A percentile compares a stretch with the other conserved stretches of the same genome.
Evolutionary conservation across 495 filamentous ascomycete genomes (phyloP).

Genomic region (Echria macrotheca): DNA sequence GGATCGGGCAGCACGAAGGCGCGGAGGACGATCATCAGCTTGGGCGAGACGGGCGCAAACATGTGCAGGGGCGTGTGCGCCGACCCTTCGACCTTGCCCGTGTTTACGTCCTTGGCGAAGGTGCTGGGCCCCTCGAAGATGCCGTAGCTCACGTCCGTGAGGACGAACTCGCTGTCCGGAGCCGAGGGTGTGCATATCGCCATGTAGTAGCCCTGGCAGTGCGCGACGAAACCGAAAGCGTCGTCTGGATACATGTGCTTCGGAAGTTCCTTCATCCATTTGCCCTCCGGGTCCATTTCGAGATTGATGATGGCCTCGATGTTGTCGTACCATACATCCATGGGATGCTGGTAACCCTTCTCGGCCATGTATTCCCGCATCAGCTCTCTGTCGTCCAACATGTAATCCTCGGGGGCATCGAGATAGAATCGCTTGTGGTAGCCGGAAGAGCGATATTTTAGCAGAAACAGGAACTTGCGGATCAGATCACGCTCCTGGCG

Average conservation of each 20-base stretch:
- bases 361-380: slow-evolving; percentile 41
- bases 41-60: slow-evolving; percentile 47
- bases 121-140: slow-evolving; percentile 44
- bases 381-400: slow-evolving; percentile 30
- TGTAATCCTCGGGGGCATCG: slow-evolving; percentile 32
- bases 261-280: slow-evolving; percentile 31
- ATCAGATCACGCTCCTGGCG: slow-evolving; percentile 37
- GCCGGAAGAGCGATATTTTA: slow-evolving; percentile 40
- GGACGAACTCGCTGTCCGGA: slow-evolving; percentile 41
- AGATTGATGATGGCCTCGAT: slow-evolving; percentile 45
- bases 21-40: slow-evolving; percentile 45
- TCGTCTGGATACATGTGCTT: slow-evolving; percentile 37
- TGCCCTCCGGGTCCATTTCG: slow-evolving; percentile 32
- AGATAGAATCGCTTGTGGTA: slow-evolving; percentile 35
- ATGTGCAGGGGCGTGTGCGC: slow-evolving; percentile 27
- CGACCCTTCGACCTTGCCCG: slow-evolving; percentile 14
- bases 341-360: slow-evolving; percentile 38
- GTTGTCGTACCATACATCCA: slow-evolving; percentile 49
- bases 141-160: slow-evolving; percentile 43
- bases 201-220: slow-evolving; percentile 38
- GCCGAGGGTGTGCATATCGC: slow-evolving; percentile 40
- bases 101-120: slow-evolving; percentile 14
- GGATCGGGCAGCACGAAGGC: slow-evolving; percentile 22
- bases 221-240: slow-evolving; percentile 37
- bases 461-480: slow-evolving; percentile 51